Conservation (phyloP, 2,329 filamentous ascomycete species). For the Scolecobasidium constrictum region DNA sequence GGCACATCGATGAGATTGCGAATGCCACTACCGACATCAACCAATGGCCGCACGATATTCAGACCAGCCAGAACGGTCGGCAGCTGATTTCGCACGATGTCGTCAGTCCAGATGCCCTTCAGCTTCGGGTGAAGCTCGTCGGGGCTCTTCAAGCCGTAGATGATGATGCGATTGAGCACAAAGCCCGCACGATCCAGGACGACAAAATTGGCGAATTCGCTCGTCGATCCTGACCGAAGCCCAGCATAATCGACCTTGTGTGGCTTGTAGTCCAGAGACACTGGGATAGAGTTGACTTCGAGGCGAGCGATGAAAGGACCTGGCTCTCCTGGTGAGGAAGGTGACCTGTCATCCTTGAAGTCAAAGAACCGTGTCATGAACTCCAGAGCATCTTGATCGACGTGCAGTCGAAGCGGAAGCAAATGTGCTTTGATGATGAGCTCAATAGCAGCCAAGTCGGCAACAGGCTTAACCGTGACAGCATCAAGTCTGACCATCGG, state of each 20-base stretch:
- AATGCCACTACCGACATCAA: slow-evolving; percentile 83
- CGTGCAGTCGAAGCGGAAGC: slow-evolving; percentile 78
- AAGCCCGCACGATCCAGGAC: slow-evolving; percentile 83
- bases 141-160: slow-evolving; percentile 86
- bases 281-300: slow-evolving; percentile 71
- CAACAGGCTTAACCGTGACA: slow-evolving; percentile 75
- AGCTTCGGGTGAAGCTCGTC: slow-evolving; percentile 80
- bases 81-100: slow-evolving; percentile 81
- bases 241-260: slow-evolving; percentile 96
- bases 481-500: slow-evolving; percentile 88
- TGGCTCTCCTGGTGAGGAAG: neutral
- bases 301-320: slow-evolving; percentile 76
- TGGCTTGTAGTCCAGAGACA: slow-evolving; percentile 93
- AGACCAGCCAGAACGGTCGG: slow-evolving; percentile 80
- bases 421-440: slow-evolving; percentile 71
- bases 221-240: slow-evolving; percentile 83
- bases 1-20: slow-evolving; percentile 81
- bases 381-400: slow-evolving; percentile 94
- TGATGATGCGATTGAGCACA: slow-evolving; percentile 75
- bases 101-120: slow-evolving; percentile 94
- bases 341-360: slow-evolving; percentile 68
- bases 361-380: slow-evolving; percentile 97
- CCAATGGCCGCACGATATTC: slow-evolving; percentile 78
- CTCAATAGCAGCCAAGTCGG: slow-evolving; percentile 77
- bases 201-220: slow-evolving; percentile 98